These are phyloP conservation scores for Dispira simplex DNA, from an alignment of 192 early-diverging fungal species.

Conservation along the genomic window DNA sequence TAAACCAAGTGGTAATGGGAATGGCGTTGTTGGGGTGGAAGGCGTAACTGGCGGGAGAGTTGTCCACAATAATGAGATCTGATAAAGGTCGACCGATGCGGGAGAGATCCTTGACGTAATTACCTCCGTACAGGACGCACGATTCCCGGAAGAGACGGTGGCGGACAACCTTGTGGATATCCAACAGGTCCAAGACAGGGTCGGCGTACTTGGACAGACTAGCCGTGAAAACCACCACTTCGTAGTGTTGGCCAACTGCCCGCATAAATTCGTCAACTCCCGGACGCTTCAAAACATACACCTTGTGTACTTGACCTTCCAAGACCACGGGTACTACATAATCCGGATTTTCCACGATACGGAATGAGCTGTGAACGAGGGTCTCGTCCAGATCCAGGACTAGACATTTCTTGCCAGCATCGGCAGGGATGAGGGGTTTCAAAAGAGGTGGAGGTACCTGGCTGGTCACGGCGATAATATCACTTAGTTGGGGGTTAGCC, in stretches of 20 bases:
- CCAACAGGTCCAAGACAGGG: constrained; percentile 90
- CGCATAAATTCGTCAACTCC: constrained; percentile 89
- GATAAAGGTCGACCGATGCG: constrained; percentile 74
- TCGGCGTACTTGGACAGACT: constrained; percentile 96
- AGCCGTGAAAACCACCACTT: constrained; percentile 92
- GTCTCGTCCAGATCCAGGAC: constrained; percentile 98
- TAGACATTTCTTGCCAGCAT: constrained; percentile 71
- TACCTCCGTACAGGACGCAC: constrained; percentile 88
- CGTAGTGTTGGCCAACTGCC: constrained; percentile 72
- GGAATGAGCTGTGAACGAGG: constrained; percentile 90
- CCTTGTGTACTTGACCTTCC: constrained; percentile 78
- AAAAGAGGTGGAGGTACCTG: constrained; percentile 32
- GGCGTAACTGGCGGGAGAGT: constrained; percentile 89
- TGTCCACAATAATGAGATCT: constrained; percentile 86
- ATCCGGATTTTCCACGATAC: constrained; percentile 60
- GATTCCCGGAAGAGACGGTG: constrained; percentile 94
- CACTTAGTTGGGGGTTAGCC: constrained; percentile 25
- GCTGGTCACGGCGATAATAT: constrained; percentile 25
- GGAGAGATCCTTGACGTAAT: constrained; percentile 94
- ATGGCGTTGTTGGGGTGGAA: constrained; percentile 96
- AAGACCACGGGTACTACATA: constrained; percentile 89
- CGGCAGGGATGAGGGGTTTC: constrained; percentile 46
- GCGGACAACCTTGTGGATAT: constrained; percentile 65
- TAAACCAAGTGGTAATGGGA: constrained; percentile 91
- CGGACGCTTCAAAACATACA: constrained; percentile 92